Evolutionary conservation across 2,329 filamentous ascomycete species (phyloP), one percentile per base, ranked within the genome.

Genomic region (Dactylellina cionopaga): DNA sequence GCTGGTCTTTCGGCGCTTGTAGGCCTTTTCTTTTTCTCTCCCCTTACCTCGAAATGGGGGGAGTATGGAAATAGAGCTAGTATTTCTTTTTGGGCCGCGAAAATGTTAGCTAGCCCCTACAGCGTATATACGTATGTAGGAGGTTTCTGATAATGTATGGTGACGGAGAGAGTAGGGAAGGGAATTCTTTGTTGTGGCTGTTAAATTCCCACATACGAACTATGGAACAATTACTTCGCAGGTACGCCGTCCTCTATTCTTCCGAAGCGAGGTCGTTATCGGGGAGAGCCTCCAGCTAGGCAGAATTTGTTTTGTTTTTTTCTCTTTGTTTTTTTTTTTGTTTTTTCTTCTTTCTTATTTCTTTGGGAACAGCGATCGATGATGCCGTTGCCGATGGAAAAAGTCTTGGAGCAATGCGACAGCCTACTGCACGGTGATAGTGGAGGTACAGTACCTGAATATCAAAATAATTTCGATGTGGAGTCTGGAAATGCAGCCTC

Each of bases 91-190:
- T 35, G 54, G 59, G 54, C 43, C 15, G 46, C 54, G 56, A 63
- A 60, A 72, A 54, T 64, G 60, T 58, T 66, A 66, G 46, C 46
- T 66, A 60, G 52, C 68, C 59, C 44, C 63, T 60, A 52, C 59
- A 54, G 31, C 31, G 47, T 56, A 65, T 58, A 51, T 70, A 62
- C 52, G 44, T 54, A 65, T 58, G 60, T 70, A 62, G 47, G 65
- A 56, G 56, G 64, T 70, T 70, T 70, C 55, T 70, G 65, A 62
- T 55, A 55, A 63, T 70, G 56, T 55, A 70, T 58, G 58, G 68
- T 64, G 52, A 64, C 68, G 52, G 44, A 56, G 37, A 60, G 58
- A 27, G 43, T 58, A 58, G 44, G 49, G 47, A 65, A 71, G 58
- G 51, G 41, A 59, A 64, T 65, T 58, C 58, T 65, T 72, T 29